These are phyloP conservation scores for Thalia dealbata DNA, from an alignment of 176 grass and related monocot genomes.

Conservation along the genomic window DNA sequence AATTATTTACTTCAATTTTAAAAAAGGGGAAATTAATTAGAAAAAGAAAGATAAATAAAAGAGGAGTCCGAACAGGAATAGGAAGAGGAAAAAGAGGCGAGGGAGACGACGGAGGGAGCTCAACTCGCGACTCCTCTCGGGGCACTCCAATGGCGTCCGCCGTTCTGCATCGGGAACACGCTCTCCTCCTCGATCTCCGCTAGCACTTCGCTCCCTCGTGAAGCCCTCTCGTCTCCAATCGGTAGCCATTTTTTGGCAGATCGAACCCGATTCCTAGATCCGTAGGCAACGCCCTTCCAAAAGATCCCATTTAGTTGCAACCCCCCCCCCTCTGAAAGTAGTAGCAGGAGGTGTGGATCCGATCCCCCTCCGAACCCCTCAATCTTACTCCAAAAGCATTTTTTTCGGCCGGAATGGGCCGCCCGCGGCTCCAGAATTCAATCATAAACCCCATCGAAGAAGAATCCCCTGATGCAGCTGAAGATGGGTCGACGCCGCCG, in stretches of 20 bases:
- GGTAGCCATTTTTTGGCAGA: not conserved
- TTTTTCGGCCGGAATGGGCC: not conserved
- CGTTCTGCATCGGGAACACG: not conserved
- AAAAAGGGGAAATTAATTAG: too few species aligned
- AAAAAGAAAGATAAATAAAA: too few species aligned
- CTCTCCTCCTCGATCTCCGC: not conserved
- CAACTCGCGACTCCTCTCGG: not conserved
- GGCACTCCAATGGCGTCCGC: not conserved
- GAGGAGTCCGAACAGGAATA: too few species aligned
- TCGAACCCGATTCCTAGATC: not conserved
- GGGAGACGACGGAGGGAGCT: not conserved
- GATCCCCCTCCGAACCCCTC: not conserved
- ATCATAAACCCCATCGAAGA: slow-evolving; percentile 8
- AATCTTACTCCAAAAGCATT: too few species aligned
- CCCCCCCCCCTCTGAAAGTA: not conserved
- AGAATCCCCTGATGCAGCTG: not conserved
- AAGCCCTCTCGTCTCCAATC: not conserved
- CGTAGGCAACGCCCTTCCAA: not conserved
- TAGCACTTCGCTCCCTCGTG: not conserved
- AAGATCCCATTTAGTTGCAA: not conserved
- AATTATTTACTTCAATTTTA: too few species aligned
- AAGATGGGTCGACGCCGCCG: not conserved
- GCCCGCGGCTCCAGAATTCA: slow-evolving; percentile 5
- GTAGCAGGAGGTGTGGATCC: not conserved
- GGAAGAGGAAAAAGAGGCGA: not conserved